A percentile compares a stretch with the other conserved stretches of the same genome.
These are phyloP conservation scores for Dalbergia cultrata DNA, from an alignment of 306 rosid species.

Conservation along the genomic window DNA sequence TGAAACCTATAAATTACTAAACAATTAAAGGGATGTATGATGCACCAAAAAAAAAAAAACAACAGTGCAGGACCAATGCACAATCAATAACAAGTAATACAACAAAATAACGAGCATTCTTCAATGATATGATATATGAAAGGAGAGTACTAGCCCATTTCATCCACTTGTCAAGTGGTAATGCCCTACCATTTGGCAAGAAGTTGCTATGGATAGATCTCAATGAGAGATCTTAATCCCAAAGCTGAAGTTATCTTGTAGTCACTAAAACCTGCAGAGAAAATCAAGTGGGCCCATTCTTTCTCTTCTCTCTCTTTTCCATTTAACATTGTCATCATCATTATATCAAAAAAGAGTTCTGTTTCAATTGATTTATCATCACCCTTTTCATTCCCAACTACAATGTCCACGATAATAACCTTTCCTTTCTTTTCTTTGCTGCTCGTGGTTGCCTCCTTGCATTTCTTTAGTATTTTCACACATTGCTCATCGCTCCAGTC, in stretches of 20 bases:
- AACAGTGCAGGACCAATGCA: too few relatives aligned
- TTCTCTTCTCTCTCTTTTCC: constrained; percentile 53
- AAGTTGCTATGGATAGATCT: constrained; percentile 31
- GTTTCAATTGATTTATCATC: constrained; percentile 42
- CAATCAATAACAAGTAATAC: too few relatives aligned
- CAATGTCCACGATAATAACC: constrained; percentile 51
- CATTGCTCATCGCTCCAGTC: constrained; percentile 63
- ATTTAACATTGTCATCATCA: constrained; percentile 19
- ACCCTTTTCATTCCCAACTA: constrained; percentile 25
- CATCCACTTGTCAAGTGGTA: neutral
- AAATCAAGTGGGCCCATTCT: constrained; percentile 50
- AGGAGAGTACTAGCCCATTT: neutral
- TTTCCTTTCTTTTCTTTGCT: constrained; percentile 42
- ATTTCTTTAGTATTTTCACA: constrained; percentile 52
- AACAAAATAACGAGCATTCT: too few relatives aligned
- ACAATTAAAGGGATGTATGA: too few relatives aligned
- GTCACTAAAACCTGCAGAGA: constrained; percentile 49
- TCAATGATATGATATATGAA: neutral
- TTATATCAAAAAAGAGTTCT: constrained; percentile 43
- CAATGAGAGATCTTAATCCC: constrained; percentile 56
- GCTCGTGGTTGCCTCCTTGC: constrained; percentile 58
- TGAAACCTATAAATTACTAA: too few relatives aligned
- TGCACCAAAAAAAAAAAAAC: neutral
- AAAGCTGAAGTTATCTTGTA: constrained; percentile 50
- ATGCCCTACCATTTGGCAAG: neutral